Evolutionary conservation across 2,329 filamentous ascomycete species (phyloP).

Genomic region (Xylaria sp.): DNA sequence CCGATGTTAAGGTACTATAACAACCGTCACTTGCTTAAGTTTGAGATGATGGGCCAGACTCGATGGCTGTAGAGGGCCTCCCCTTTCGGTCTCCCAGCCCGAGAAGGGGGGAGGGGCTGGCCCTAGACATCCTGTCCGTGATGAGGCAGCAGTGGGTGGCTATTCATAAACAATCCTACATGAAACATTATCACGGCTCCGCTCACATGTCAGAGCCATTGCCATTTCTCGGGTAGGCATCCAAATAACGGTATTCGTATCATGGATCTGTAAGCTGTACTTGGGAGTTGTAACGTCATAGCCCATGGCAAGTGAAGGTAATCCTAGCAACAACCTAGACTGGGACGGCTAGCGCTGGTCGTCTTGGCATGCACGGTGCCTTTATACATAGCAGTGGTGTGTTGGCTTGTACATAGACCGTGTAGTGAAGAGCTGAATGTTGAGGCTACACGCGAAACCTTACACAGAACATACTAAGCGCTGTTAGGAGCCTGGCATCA

Average conservation of each 20-base stretch:
- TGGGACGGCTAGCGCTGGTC: slow-evolving; percentile 26
- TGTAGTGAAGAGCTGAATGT: slow-evolving; percentile 25
- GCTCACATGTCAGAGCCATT: slow-evolving; percentile 26
- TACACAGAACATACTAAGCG: slow-evolving; percentile 22
- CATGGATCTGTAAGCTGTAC: slow-evolving; percentile 20
- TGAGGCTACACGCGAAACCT: slow-evolving; percentile 26
- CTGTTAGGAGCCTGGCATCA: slow-evolving; percentile 3
- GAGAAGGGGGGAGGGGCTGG: slow-evolving; percentile 6
- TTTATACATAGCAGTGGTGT: slow-evolving; percentile 5
- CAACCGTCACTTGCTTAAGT: background rate
- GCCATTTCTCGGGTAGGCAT: slow-evolving; percentile 4
- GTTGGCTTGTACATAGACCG: background rate
- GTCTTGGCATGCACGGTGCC: slow-evolving; percentile 35
- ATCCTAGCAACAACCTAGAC: slow-evolving; percentile 24
- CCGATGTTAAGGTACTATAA: slow-evolving; percentile 13
- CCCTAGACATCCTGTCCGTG: slow-evolving; percentile 2
- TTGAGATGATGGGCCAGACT: slow-evolving; percentile 17
- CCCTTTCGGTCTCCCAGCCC: slow-evolving; percentile 4
- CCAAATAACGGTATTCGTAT: slow-evolving; percentile 13
- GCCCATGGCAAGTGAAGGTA: slow-evolving; percentile 27
- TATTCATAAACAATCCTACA: slow-evolving; percentile 27
- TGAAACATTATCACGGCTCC: slow-evolving; percentile 19
- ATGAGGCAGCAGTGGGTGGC: slow-evolving; percentile 14
- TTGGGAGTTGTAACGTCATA: slow-evolving; percentile 36
- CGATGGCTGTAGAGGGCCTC: slow-evolving; percentile 19